Evolutionary conservation across 2,329 filamentous ascomycete genomes (phyloP).

Genomic region (Ophiosphaerella korrae): DNA sequence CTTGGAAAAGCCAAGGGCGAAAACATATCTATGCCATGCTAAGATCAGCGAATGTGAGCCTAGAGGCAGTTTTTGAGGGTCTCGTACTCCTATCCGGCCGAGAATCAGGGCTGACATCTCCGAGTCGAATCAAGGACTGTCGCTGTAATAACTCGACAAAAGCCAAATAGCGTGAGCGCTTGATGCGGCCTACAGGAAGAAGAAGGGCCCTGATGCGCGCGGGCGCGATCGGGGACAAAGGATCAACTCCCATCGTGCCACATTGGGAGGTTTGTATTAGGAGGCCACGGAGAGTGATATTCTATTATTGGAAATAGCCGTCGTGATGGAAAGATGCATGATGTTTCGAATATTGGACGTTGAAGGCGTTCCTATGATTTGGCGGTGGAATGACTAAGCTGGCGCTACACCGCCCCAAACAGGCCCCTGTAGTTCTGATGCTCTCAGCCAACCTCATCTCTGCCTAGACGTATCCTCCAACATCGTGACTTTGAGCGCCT

Average conservation of each 20-base stretch:
- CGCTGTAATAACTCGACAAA: slow-evolving; percentile 79
- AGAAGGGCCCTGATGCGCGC: slow-evolving; percentile 88
- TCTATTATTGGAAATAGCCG: slow-evolving; percentile 16
- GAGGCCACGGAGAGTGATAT: slow-evolving; percentile 16
- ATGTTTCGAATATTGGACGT: slow-evolving; percentile 27
- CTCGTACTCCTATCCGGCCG: slow-evolving; percentile 81
- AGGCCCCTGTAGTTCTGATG: neutral
- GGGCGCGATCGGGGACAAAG: slow-evolving; percentile 82
- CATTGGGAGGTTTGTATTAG: slow-evolving; percentile 44
- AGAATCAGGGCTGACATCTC: slow-evolving; percentile 84
- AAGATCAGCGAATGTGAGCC: slow-evolving; percentile 38
- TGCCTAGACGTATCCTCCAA: slow-evolving; percentile 7
- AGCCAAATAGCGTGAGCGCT: slow-evolving; percentile 74
- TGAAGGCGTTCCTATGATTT: slow-evolving; percentile 10
- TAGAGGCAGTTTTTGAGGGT: slow-evolving; percentile 23
- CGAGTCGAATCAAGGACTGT: slow-evolving; percentile 81
- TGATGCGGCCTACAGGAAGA: slow-evolving; percentile 85
- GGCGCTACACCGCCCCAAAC: too few species aligned
- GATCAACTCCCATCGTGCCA: slow-evolving; percentile 80
- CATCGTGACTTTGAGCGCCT: slow-evolving; percentile 8
- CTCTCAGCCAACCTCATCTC: slow-evolving; percentile 8
- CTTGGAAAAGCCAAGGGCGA: slow-evolving; percentile 86
- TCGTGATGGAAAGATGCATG: slow-evolving; percentile 23
- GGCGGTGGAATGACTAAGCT: neutral
- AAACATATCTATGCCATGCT: slow-evolving; percentile 75